Base-by-base conservation (phyloP, 73 alveolate genomes). In the Paramecium primaurelia region DNA sequence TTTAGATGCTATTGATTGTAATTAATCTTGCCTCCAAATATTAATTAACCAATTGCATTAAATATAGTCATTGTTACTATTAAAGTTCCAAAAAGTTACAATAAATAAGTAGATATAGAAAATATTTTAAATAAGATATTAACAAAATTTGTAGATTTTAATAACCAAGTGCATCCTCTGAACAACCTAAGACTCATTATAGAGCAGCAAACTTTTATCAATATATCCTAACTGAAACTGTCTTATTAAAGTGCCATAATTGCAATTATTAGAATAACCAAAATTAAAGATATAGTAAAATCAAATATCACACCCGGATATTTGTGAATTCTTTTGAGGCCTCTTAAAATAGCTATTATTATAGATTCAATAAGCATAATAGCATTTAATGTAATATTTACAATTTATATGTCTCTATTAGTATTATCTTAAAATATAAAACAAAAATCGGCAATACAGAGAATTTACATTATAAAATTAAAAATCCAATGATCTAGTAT, bases 1-100 rank as follows among this genome's bases (percentile, higher is more conserved):
- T 37, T 22, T 12, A 22, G 8, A 37, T 32, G 42, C 18, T 45
- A n/a, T 34, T 34, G 9, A 14, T 22, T 34, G 3, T 34, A 34
- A 75, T 75, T 32, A 32, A 40, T 75, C 10, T 75, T 34, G 11
- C 88, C 88, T 34, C 88, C 88, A 75, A 75, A 75, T 34, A 75
- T 32, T 75, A 75, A 37, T 40, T 75, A 75, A 0, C 88, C 88
- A 14, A 75, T 37, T 0, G 88, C 38, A 32, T 37, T 32, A 75
- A 75, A 75, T 16, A 75, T 37, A 3, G 49, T 37, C 1, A 75
- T 32, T 20, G 49, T 32, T 3, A 75, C 32, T 8, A 75, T 34
- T 75, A 75, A 75, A 6, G 59, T 40, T 75, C 68, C 58, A 37
- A 75, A 75, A 16, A 75, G 37, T 6, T 75, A 34, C 9, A 75